phyloP scores from a whole-genome alignment of 148 eudicot genomes.

The Rhododendron kiyosumense region DNA sequence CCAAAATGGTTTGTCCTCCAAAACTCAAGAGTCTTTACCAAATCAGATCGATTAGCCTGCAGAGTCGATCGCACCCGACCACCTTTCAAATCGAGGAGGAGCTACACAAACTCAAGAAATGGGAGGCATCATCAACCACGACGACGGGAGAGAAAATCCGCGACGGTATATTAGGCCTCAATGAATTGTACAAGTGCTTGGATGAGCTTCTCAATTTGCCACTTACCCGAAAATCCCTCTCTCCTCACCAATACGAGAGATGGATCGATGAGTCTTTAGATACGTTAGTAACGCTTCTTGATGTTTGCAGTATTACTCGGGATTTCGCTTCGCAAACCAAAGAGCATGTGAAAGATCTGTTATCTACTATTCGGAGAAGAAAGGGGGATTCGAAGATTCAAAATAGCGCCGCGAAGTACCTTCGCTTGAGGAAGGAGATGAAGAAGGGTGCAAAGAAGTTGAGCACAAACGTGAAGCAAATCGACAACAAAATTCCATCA shows the following conservation, averaged over 20 bases:
- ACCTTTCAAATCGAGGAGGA: constrained; percentile 32
- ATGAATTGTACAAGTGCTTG: constrained; percentile 35
- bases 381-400: constrained; percentile 26
- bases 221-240: constrained; percentile 33
- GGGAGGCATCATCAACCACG: constrained; percentile 28
- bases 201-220: constrained; percentile 39
- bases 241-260: constrained; percentile 26
- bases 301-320: constrained; percentile 34
- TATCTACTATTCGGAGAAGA: constrained; percentile 34
- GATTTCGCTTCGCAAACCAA: constrained; percentile 32
- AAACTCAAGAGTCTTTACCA: constrained; percentile 20
- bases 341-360: constrained; percentile 29
- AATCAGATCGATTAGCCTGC: constrained; percentile 51
- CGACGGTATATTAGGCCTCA: constrained; percentile 33
- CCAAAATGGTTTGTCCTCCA: constrained; percentile 32
- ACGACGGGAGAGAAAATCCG: constrained; percentile 23
- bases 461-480: constrained; percentile 26
- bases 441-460: constrained; percentile 26
- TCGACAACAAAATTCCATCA: constrained; percentile 19
- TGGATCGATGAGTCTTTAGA: constrained; percentile 36
- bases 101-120: constrained; percentile 41
- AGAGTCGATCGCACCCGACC: constrained; percentile 50
- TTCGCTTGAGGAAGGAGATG: constrained; percentile 29
- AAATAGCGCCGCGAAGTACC: not conserved
- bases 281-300: constrained; percentile 33